Conservation (phyloP, 345 rosid species). For the Gossypium rotundifolium region DNA sequence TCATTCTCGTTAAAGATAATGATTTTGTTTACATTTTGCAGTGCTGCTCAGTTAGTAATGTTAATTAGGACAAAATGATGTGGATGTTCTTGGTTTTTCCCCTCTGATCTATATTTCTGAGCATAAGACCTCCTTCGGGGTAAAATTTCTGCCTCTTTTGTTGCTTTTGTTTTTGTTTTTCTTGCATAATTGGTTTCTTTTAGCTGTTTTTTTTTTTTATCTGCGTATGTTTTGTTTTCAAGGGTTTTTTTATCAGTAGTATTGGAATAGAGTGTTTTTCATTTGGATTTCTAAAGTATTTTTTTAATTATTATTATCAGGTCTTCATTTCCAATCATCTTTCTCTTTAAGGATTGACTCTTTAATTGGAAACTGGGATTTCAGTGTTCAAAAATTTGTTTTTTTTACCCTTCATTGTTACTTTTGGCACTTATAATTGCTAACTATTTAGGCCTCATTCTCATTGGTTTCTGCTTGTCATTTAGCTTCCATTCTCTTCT, state of each 20-base stretch:
- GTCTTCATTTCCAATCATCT: constrained; percentile 12
- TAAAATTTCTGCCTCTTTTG: neutral
- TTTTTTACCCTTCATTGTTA: neutral
- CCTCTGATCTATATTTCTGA: constrained; percentile 4
- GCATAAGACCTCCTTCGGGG: neutral
- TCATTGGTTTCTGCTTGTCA: neutral
- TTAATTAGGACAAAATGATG: constrained; percentile 8
- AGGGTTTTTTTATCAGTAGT: neutral
- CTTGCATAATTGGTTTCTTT: neutral
- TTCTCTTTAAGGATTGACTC: neutral
- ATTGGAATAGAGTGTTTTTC: neutral
- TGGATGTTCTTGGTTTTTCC: neutral
- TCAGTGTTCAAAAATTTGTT: neutral
- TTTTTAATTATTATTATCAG: neutral
- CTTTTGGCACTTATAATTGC: neutral
- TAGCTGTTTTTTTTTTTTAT: neutral
- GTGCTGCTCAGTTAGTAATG: neutral
- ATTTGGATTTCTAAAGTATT: neutral
- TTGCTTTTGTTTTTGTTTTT: neutral
- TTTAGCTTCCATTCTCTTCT: neutral
- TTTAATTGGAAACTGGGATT: neutral
- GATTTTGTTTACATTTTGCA: neutral
- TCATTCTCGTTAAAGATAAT: neutral
- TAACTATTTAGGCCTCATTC: neutral
- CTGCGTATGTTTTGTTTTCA: constrained; percentile 7